phyloP scores from a whole-genome alignment of 805 yeast species.

The Scheffersomyces lignosus region DNA sequence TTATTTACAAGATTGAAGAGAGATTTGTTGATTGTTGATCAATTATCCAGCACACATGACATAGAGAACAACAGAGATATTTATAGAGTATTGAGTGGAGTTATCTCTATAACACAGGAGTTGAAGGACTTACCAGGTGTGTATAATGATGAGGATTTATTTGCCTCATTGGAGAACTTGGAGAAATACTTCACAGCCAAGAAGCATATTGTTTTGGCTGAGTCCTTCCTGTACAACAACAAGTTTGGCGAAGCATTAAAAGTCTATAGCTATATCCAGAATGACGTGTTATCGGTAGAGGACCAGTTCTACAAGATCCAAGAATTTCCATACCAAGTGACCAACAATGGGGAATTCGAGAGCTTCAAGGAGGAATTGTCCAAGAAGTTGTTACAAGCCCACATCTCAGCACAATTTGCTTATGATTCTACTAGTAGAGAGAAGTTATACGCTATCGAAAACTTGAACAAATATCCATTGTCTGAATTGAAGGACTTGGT shows the following conservation, averaged over 20 bases:
- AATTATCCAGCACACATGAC: slow-evolving; percentile 23
- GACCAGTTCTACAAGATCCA: slow-evolving; percentile 29
- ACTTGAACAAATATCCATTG: slow-evolving; percentile 40
- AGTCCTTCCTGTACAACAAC: slow-evolving; percentile 40
- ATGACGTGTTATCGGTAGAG: slow-evolving; percentile 13
- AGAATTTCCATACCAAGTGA: slow-evolving; percentile 43
- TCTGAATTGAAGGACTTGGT: slow-evolving; percentile 20
- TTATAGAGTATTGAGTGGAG: slow-evolving; percentile 49
- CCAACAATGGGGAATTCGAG: slow-evolving; percentile 34
- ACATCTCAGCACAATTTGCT: slow-evolving; percentile 50
- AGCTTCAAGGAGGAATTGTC: slow-evolving; percentile 19
- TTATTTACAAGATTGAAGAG: slow-evolving; percentile 69
- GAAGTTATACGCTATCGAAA: slow-evolving; percentile 42
- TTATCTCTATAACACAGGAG: slow-evolving; percentile 54
- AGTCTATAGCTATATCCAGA: slow-evolving; percentile 28
- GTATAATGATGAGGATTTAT: slow-evolving; percentile 73
- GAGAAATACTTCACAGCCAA: slow-evolving; percentile 46
- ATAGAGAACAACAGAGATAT: slow-evolving; percentile 40
- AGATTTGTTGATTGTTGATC: slow-evolving; percentile 53
- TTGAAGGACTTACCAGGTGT: slow-evolving; percentile 89
- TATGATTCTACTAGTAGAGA: slow-evolving; percentile 18
- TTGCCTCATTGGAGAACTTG: slow-evolving; percentile 52
- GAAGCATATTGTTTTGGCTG: slow-evolving; percentile 46
- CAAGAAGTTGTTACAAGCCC: slow-evolving; percentile 24
- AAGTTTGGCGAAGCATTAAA: slow-evolving; percentile 49